phyloP scores from a whole-genome alignment of 192 early-diverging fungal species.

The Backusella sp. region DNA sequence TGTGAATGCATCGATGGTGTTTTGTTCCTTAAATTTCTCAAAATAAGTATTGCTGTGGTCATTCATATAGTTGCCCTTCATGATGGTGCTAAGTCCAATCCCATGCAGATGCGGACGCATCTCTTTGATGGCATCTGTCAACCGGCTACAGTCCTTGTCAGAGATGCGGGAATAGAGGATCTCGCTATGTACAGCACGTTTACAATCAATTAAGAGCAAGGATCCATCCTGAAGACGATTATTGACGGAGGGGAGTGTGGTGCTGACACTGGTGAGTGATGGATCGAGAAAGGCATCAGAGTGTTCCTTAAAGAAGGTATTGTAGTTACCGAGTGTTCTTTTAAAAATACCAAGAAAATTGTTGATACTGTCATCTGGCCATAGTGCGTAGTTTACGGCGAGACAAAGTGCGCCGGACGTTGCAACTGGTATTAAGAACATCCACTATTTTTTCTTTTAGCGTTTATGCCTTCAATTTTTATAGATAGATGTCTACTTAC shows the following conservation, averaged over 20 bases:
- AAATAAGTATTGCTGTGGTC: not conserved
- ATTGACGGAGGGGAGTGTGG: constrained; percentile 3
- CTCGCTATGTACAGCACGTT: constrained; percentile 14
- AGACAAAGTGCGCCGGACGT: constrained; percentile 16
- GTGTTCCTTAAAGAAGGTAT: constrained; percentile 13
- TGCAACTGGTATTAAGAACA: constrained; percentile 24
- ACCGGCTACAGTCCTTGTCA: constrained; percentile 11
- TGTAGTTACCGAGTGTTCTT: constrained; percentile 8
- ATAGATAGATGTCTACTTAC: constrained; percentile 10
- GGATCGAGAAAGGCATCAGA: constrained; percentile 15
- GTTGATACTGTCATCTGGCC: constrained; percentile 31
- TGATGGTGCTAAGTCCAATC: constrained; percentile 5
- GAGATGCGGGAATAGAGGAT: constrained; percentile 3
- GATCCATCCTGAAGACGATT: not conserved
- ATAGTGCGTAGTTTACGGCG: constrained; percentile 23
- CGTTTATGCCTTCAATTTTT: not conserved
- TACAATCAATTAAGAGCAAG: constrained; percentile 8
- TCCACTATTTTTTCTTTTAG: constrained; percentile 9
- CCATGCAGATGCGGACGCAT: constrained; percentile 13
- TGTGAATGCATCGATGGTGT: not conserved
- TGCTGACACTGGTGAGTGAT: not conserved
- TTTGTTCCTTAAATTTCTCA: not conserved
- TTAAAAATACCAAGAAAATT: constrained; percentile 18
- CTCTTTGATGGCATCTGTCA: constrained; percentile 4
- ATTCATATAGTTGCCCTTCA: not conserved